Conservation (phyloP, 2,329 filamentous ascomycete species). For the Trichophyton rubrum region DNA sequence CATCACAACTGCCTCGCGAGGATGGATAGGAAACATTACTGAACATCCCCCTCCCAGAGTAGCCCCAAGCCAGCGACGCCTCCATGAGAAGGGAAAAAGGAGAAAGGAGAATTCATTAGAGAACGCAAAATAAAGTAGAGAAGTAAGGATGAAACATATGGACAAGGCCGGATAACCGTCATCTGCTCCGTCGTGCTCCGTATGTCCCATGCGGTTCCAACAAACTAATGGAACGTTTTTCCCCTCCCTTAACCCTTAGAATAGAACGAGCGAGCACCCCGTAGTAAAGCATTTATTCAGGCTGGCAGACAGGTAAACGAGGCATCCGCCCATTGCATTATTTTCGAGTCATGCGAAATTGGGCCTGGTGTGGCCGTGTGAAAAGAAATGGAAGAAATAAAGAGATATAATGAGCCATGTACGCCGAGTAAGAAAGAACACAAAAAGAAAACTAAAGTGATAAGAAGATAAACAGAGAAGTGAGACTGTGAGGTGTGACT, state of each 20-base stretch:
- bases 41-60: not conserved
- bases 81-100: not conserved
- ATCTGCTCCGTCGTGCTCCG: conserved; percentile 1
- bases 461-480: not conserved
- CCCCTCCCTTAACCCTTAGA: not conserved
- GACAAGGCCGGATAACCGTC: conserved; percentile 2
- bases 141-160: not conserved
- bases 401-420: not conserved
- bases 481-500: not conserved
- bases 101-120: not conserved
- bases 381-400: not conserved
- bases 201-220: not conserved
- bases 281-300: not conserved
- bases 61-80: not conserved
- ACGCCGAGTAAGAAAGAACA: not conserved
- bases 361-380: not conserved
- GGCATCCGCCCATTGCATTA: conserved; percentile 1
- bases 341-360: not conserved
- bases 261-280: not conserved
- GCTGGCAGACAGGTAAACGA: not conserved
- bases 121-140: not conserved
- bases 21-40: not conserved
- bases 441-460: not conserved
- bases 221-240: not conserved
- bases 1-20: not conserved